These are phyloP conservation scores for Umbelopsis isabellina DNA, from an alignment of 192 early-diverging fungal genomes.

Conservation along the genomic window DNA sequence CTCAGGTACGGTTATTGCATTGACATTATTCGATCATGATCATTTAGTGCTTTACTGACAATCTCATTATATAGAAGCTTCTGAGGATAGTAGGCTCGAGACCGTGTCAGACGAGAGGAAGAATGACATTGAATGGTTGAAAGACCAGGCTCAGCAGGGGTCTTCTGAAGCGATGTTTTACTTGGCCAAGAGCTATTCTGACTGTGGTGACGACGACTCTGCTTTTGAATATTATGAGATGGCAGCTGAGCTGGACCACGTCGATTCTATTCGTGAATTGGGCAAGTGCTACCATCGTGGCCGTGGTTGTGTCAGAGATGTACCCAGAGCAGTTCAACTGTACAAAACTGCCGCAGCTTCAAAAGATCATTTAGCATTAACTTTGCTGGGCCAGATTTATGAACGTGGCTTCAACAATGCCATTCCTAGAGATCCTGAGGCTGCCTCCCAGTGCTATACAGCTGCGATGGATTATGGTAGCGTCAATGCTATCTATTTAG, in stretches of 20 bases:
- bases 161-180: conserved; percentile 22
- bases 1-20: not conserved
- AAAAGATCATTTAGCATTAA: not conserved
- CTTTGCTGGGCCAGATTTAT: not conserved
- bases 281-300: conserved; percentile 20
- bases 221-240: conserved; percentile 34
- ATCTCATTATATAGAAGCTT: not conserved
- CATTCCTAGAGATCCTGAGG: conserved; percentile 9
- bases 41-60: not conserved
- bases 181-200: conserved; percentile 11
- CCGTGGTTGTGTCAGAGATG: conserved; percentile 1
- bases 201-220: conserved; percentile 8
- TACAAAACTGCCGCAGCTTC: conserved; percentile 6
- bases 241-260: conserved; percentile 35
- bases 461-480: conserved; percentile 33
- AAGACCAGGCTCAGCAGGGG: conserved; percentile 13
- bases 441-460: conserved; percentile 31
- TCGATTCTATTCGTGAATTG: conserved; percentile 24
- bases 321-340: not conserved
- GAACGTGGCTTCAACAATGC: conserved; percentile 6
- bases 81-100: not conserved
- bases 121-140: conserved; percentile 6
- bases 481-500: conserved; percentile 35
- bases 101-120: not conserved
- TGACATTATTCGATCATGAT: not conserved